Evolutionary conservation across 2,329 filamentous ascomycete genomes (phyloP), one percentile per base, ranked within the genome.

Genomic region (Pseudogymnoascus sp.): DNA sequence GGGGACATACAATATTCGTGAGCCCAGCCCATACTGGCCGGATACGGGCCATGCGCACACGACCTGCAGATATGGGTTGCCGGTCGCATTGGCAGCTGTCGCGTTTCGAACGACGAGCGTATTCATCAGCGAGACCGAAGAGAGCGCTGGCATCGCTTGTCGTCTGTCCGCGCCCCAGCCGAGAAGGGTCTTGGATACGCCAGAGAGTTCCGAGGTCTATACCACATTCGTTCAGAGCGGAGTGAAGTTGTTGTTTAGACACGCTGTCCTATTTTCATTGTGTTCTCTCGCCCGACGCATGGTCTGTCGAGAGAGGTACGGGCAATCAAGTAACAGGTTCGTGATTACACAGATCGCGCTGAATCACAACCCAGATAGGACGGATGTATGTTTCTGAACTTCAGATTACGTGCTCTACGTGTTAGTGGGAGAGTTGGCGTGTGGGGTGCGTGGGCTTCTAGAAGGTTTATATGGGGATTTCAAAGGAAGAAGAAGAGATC

Each of bases 41-140:
- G 79, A 82, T 1, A 85, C 76, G 1, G 83, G 83, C 78, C 80
- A 85, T 2, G 81, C 81, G 65, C 83, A 85, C 10, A 85, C 73
- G 1, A 85, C 83, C 34, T 80, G 73, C 13, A 80, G 63, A 31
- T 54, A 31, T 11, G 67, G 66, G 61, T 69, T 51, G 63, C 19
- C 63, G 14, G 69, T 68, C n/a, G 65, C 64, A 64, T 69, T 69
- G 14, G 67, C 63, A 36, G 68, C 65, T 64, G 63, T 63, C 31
- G 61, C 51, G 43, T 65, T 61, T 43, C 63, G 66, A 65, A 16
- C 48, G 19, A 65, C 43, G 25, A 75, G 67, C 64, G 64, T 68
- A 64, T 71, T 63, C 39, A 75, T 64, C 60, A 74, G 67, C 65
- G 72, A 69, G 63, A 69, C 68, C 61, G 71, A 68, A 64, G 71